Conservation (phyloP, 139 green algal genomes). For the Micractinium conductrix region DNA sequence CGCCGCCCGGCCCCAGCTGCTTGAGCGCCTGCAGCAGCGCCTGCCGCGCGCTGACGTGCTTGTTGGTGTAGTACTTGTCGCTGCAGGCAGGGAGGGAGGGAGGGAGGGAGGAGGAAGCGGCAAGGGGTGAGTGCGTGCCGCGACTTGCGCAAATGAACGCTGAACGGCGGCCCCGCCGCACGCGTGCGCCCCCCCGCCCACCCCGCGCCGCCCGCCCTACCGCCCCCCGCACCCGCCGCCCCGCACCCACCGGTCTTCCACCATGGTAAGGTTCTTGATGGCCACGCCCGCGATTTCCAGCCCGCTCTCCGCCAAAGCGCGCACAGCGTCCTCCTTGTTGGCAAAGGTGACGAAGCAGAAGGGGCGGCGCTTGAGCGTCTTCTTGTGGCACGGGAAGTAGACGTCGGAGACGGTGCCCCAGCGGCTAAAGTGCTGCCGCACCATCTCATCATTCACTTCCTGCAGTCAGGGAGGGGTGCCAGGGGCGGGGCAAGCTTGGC, state of each 20-base stretch:
- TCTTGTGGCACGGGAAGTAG: constrained; percentile 56
- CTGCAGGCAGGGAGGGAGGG: background rate
- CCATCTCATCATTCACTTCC: constrained; percentile 57
- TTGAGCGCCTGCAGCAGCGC: constrained; percentile 32
- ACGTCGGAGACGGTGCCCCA: constrained; percentile 54
- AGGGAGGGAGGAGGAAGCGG: background rate
- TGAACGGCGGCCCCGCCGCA: background rate
- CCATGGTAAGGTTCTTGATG: constrained; percentile 56
- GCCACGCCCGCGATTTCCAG: constrained; percentile 48
- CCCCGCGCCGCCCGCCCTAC: background rate
- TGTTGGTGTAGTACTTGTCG: constrained; percentile 51
- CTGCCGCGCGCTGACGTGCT: constrained; percentile 40
- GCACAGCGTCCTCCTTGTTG: constrained; percentile 30
- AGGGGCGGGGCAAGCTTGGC: background rate
- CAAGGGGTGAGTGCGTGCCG: background rate
- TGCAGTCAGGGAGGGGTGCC: background rate
- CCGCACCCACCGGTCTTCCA: constrained; percentile 38
- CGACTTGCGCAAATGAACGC: background rate
- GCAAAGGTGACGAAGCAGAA: constrained; percentile 60
- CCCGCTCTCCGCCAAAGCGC: constrained; percentile 32
- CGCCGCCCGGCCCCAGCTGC: constrained; percentile 2
- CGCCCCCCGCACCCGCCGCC: background rate
- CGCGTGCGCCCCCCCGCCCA: background rate
- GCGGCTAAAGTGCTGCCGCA: constrained; percentile 44
- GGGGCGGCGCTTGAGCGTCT: constrained; percentile 49